Percentiles rank a stretch among this genome's conserved stretches.
phyloP scores from a whole-genome alignment of 176 grass and related monocot species.

The Areca catechu region DNA sequence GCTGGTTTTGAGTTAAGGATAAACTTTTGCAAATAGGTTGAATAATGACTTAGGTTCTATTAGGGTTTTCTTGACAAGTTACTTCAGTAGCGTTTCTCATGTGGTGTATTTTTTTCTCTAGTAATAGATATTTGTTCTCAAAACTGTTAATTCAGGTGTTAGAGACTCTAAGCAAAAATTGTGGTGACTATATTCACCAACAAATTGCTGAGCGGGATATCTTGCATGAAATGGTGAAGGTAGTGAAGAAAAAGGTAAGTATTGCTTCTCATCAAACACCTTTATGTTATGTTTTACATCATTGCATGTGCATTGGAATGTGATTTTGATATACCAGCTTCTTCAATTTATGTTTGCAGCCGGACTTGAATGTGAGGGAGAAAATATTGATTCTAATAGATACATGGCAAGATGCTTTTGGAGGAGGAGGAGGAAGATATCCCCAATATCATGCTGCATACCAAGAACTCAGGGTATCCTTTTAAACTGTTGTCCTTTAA shows the following conservation, averaged over 20 bases:
- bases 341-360: slow-evolving; percentile 37
- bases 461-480: slow-evolving; percentile 82
- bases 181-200: slow-evolving; percentile 76
- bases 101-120: neutral
- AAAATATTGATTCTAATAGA: slow-evolving; percentile 96
- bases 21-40: too few species aligned
- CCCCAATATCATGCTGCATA: slow-evolving; percentile 83
- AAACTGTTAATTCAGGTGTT: slow-evolving; percentile 44
- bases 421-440: slow-evolving; percentile 76
- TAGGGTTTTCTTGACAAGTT: too few species aligned
- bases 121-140: slow-evolving; percentile 3
- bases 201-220: slow-evolving; percentile 95
- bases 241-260: slow-evolving; percentile 96
- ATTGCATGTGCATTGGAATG: neutral
- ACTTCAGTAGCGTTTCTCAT: neutral
- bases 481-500: neutral
- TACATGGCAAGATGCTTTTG: slow-evolving; percentile 99
- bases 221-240: slow-evolving; percentile 98
- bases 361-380: slow-evolving; percentile 79
- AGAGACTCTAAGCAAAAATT: slow-evolving; percentile 99
- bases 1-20: too few species aligned
- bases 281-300: neutral
- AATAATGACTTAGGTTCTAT: too few species aligned
- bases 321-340: slow-evolving; percentile 11
- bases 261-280: neutral